These are phyloP conservation scores for Cordyceps pruinosa DNA, from an alignment of 2,329 filamentous ascomycete species.

Conservation along the genomic window DNA sequence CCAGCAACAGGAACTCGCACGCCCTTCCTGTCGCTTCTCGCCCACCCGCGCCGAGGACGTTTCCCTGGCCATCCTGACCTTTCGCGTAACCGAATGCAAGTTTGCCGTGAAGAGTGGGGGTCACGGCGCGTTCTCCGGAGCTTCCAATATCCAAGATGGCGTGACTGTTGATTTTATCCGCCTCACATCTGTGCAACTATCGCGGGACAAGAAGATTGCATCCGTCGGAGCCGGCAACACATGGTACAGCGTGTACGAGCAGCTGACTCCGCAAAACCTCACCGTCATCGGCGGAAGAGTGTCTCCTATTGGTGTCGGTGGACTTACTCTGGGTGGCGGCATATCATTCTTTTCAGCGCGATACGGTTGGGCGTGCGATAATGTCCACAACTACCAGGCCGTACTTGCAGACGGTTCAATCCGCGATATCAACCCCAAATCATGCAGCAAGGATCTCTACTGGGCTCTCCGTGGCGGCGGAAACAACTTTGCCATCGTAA, in stretches of 20 bases:
- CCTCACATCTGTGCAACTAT: constrained; percentile 19
- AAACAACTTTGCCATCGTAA: constrained; percentile 51
- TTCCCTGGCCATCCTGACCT: constrained; percentile 21
- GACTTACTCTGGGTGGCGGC: constrained; percentile 21
- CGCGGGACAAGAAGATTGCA: constrained; percentile 13
- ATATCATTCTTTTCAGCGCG: constrained; percentile 19
- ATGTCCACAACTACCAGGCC: constrained; percentile 23
- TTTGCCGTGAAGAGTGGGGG: constrained; percentile 29
- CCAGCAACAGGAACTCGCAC: constrained; percentile 18
- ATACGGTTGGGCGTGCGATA: constrained; percentile 20
- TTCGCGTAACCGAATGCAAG: constrained; percentile 21
- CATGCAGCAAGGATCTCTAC: constrained; percentile 43
- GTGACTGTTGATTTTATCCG: constrained; percentile 22
- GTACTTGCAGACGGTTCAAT: constrained; percentile 39
- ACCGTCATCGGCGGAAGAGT: constrained; percentile 20
- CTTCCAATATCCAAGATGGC: constrained; percentile 23
- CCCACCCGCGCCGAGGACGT: constrained; percentile 21
- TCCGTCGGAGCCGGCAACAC: constrained; percentile 17
- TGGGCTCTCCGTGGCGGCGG: constrained; percentile 51
- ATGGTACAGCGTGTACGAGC: constrained; percentile 19
- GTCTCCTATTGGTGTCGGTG: constrained; percentile 20
- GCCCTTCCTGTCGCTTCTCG: constrained; percentile 20
- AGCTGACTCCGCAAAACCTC: constrained; percentile 15
- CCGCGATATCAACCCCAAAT: constrained; percentile 32
- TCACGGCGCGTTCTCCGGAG: constrained; percentile 24